Evolutionary conservation across 345 rosid genomes (phyloP).

Genomic region (Camelina laxa): DNA sequence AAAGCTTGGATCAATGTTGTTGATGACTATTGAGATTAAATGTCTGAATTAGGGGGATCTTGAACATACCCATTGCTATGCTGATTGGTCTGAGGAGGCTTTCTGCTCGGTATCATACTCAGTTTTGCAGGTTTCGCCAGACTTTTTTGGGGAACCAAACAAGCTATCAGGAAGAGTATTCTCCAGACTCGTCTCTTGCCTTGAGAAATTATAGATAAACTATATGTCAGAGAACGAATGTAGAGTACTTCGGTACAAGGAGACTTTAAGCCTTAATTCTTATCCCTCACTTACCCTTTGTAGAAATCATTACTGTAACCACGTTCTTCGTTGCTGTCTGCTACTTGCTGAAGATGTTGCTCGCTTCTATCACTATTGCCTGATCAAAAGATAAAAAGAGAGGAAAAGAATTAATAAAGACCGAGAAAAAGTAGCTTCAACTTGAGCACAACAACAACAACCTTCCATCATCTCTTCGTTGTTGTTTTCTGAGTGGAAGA

Average conservation of each 20-base stretch:
- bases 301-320: constrained; percentile 10
- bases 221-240: constrained; percentile 21
- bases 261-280: background rate
- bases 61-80: constrained; percentile 31
- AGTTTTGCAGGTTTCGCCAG: background rate
- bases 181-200: constrained; percentile 37
- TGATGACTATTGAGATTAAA: background rate
- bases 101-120: constrained; percentile 10
- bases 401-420: background rate
- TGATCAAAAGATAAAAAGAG: background rate
- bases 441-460: constrained; percentile 2
- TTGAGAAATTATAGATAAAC: constrained; percentile 8
- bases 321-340: constrained; percentile 19
- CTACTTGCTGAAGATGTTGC: constrained; percentile 17
- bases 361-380: constrained; percentile 14
- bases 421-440: background rate
- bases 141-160: constrained; percentile 32
- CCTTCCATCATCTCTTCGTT: constrained; percentile 46
- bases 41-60: background rate
- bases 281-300: constrained; percentile 29
- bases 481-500: constrained; percentile 45
- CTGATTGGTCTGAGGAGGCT: constrained; percentile 18
- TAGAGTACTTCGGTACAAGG: background rate
- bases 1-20: background rate
- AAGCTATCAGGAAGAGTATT: constrained; percentile 38